Evolutionary conservation across 2,329 filamentous ascomycete genomes (phyloP).

Genomic region (Trichoderma gracile): DNA sequence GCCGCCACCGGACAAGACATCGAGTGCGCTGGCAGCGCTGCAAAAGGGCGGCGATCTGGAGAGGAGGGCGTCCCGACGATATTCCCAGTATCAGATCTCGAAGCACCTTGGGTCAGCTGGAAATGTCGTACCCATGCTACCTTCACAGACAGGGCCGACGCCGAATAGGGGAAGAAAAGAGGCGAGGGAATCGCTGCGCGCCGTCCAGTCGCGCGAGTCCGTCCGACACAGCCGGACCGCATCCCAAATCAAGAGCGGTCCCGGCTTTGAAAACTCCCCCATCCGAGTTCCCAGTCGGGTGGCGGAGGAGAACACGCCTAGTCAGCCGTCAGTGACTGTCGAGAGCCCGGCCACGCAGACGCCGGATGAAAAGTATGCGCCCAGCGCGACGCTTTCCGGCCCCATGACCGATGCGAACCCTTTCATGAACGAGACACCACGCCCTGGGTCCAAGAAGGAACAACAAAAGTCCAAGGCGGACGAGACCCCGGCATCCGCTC

Average conservation of each 20-base stretch:
- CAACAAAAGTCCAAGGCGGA: conserved; percentile 32
- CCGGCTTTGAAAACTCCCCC: conserved; percentile 59
- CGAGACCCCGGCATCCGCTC: conserved; percentile 27
- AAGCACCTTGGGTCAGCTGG: conserved; percentile 83
- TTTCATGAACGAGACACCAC: conserved; percentile 33
- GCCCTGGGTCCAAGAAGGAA: conserved; percentile 26
- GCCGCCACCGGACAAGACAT: conserved; percentile 70
- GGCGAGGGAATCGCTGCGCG: conserved; percentile 78
- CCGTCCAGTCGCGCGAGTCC: conserved; percentile 57
- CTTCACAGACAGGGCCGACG: conserved; percentile 76
- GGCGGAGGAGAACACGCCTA: conserved; percentile 56
- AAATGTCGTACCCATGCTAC: conserved; percentile 83
- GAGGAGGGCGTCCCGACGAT: conserved; percentile 85
- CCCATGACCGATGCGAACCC: conserved; percentile 52
- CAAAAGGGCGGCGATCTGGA: conserved; percentile 92
- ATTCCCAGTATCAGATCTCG: conserved; percentile 95
- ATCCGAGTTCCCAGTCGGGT: conserved; percentile 61
- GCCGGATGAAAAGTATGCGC: conserved; percentile 64
- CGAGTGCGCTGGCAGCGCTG: conserved; percentile 86
- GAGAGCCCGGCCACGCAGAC: conserved; percentile 51
- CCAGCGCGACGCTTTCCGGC: conserved; percentile 60
- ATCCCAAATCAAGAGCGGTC: conserved; percentile 48
- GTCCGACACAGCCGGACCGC: conserved; percentile 52
- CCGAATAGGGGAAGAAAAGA: conserved; percentile 81
- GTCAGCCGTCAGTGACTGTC: conserved; percentile 31